Evolutionary conservation across 1,284 basidiomycete genomes (phyloP).

Genomic region (Mycena citricolor): DNA sequence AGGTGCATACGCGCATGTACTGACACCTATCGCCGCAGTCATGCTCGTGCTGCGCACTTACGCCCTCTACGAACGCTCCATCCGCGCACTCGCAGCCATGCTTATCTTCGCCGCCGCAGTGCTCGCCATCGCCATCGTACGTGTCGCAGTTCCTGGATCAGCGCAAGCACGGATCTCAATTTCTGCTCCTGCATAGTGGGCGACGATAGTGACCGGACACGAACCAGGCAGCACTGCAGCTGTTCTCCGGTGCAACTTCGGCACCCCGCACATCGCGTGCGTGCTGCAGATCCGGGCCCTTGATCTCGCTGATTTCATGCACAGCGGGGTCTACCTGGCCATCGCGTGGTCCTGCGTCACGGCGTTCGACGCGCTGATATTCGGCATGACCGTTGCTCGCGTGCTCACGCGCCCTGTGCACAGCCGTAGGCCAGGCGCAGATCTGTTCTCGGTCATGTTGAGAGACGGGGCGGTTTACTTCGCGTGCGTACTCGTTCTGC

Average conservation of each 20-base stretch:
- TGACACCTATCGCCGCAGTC: constrained; percentile 26
- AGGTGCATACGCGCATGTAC: neutral
- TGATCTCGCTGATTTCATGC: no score
- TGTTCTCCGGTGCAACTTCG: no score
- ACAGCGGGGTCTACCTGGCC: no score
- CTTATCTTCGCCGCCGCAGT: constrained; percentile 25
- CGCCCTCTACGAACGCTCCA: constrained; percentile 40
- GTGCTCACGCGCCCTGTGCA: constrained; percentile 32
- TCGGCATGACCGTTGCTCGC: constrained; percentile 44
- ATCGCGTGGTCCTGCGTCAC: no score
- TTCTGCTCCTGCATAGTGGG: no score
- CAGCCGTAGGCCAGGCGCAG: no score
- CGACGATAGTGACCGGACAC: no score
- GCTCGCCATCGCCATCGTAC: constrained; percentile 28
- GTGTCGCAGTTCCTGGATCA: no score
- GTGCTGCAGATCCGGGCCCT: no score
- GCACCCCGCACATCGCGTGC: no score
- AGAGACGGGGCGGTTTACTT: constrained; percentile 36
- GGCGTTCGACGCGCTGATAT: constrained; percentile 41
- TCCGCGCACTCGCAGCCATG: constrained; percentile 31
- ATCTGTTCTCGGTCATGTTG: constrained; percentile 35
- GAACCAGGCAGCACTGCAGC: no score
- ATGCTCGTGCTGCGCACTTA: constrained; percentile 33
- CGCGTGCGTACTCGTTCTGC: neutral
- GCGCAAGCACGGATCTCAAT: no score